Base-by-base conservation (phyloP, 768 basidiomycete species). In the Sarcomyxa edulis region DNA sequence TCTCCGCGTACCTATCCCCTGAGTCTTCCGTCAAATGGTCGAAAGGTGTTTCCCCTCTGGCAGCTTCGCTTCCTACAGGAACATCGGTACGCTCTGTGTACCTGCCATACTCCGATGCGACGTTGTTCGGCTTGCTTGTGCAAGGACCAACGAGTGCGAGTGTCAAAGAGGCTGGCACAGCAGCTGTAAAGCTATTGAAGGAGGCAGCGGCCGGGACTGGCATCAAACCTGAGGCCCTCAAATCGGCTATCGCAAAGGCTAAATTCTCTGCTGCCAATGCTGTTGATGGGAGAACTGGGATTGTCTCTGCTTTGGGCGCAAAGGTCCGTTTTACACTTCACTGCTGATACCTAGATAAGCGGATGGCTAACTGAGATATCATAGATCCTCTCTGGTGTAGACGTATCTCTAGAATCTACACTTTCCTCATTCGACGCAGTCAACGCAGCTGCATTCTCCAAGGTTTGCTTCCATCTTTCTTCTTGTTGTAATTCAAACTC, bases 81-180 rank as follows among this genome's bases (percentile, higher is more conserved):
- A 68, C 84, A 1, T 73, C 73, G 18, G 85, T 85, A 39, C 72
- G 83, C 56, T 61, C 83, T 8, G 78, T 96, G 37, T 76, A 88
- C 54, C 69, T 93, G 9, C 82, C 86, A 10, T 98, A 98, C 66
- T 89, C 92, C 11, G 95, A 98, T 55, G 94, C 92, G 3, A 70
- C 84, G 6, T 72, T 99, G 35, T 79, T 95, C 43, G 93, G 93
- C 42, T 62, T 96, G 40, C 61, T 90, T 37, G 67, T 97, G 24
- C 80, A 87, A 55, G 90, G 80, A 5, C 58, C 68, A 25, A 83
- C 81, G 16, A 56, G 72, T 2, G 68, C 71, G 30, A 75, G 68
- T 37, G 81, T 90, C 32, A 78, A 71, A 48, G 74, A 80, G 40
- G 87, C 81, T 15, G 77, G 74, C 12, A 78, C 78, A 60, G 68